Conservation (phyloP, 2,329 filamentous ascomycete genomes). For the Penicillium nordicum region DNA sequence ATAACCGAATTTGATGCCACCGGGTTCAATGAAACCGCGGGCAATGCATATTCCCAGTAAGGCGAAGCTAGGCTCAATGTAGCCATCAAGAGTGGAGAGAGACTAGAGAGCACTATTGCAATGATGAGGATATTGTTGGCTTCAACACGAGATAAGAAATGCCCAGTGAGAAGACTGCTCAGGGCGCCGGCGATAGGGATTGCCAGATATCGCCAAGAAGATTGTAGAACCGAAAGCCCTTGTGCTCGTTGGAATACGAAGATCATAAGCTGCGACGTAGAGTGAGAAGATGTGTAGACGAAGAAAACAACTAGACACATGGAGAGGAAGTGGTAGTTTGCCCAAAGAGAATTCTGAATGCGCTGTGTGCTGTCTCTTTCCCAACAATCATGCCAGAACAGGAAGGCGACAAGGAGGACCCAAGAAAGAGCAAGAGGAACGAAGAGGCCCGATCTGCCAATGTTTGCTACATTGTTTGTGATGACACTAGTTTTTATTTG, state of each 20-base stretch:
- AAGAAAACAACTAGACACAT: constrained; percentile 5
- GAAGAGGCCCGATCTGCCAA: constrained; percentile 2
- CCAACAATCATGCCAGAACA: constrained; percentile 8
- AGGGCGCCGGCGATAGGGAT: neutral
- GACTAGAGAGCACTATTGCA: neutral
- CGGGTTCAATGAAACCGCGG: neutral
- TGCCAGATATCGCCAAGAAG: constrained; percentile 2
- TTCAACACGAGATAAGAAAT: neutral
- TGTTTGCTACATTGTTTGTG: constrained; percentile 3
- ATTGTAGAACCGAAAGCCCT: neutral
- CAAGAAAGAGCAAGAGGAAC: constrained; percentile 5
- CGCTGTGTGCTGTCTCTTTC: neutral
- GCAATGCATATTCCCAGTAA: neutral
- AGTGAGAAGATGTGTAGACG: neutral
- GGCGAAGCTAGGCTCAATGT: neutral
- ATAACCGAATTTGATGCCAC: neutral
- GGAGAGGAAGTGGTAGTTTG: neutral
- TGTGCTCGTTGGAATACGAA: constrained; percentile 7
- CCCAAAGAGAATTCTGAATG: constrained; percentile 6
- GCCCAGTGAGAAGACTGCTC: neutral
- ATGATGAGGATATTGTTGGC: neutral
- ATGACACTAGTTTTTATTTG: neutral
- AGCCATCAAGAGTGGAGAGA: constrained; percentile 4
- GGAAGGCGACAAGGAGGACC: constrained; percentile 1
- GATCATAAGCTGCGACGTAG: constrained; percentile 1